phyloP scores from a whole-genome alignment of 1,139 yeast species.

The Saccharomyces pastorianus region DNA sequence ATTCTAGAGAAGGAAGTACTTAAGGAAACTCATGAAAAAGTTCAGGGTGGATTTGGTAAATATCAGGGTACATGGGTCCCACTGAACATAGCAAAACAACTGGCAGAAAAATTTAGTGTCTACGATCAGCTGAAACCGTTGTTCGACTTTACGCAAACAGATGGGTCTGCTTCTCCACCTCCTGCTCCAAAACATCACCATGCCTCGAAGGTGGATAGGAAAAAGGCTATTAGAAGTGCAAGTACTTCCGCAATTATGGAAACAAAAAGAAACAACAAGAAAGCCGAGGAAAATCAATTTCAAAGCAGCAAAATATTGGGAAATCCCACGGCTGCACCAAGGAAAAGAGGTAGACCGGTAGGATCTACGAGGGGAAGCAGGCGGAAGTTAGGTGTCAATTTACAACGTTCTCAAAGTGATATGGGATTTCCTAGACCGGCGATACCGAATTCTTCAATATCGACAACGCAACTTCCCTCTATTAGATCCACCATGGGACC shows the following conservation, averaged over 20 bases:
- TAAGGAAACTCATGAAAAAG: slow-evolving; percentile 78
- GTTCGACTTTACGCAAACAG: slow-evolving; percentile 52
- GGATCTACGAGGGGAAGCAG: slow-evolving; percentile 16
- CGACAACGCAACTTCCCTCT: slow-evolving; percentile 21
- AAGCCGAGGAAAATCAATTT: slow-evolving; percentile 5
- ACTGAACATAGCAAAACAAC: slow-evolving; percentile 45
- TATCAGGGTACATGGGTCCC: slow-evolving; percentile 99
- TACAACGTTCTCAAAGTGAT: slow-evolving; percentile 28
- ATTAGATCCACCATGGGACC: slow-evolving; percentile 13
- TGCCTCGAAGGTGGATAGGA: slow-evolving; percentile 37
- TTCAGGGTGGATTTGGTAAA: slow-evolving; percentile 95
- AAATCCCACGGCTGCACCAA: slow-evolving; percentile 13
- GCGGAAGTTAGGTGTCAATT: slow-evolving; percentile 14
- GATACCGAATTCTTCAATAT: slow-evolving; percentile 21
- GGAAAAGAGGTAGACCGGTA: slow-evolving; percentile 30
- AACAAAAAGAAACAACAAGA: slow-evolving; percentile 9
- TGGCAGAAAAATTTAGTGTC: slow-evolving; percentile 68
- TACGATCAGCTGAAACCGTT: slow-evolving; percentile 57
- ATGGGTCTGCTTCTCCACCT: slow-evolving; percentile 63
- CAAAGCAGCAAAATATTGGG: not conserved
- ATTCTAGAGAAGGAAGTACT: slow-evolving; percentile 88
- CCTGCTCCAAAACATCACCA: slow-evolving; percentile 81
- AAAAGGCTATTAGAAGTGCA: slow-evolving; percentile 24
- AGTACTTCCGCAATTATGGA: slow-evolving; percentile 20
- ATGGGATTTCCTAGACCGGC: slow-evolving; percentile 22